Base-by-base conservation (phyloP, 2,329 filamentous ascomycete species). In the Colletotrichum lindemuthianum region DNA sequence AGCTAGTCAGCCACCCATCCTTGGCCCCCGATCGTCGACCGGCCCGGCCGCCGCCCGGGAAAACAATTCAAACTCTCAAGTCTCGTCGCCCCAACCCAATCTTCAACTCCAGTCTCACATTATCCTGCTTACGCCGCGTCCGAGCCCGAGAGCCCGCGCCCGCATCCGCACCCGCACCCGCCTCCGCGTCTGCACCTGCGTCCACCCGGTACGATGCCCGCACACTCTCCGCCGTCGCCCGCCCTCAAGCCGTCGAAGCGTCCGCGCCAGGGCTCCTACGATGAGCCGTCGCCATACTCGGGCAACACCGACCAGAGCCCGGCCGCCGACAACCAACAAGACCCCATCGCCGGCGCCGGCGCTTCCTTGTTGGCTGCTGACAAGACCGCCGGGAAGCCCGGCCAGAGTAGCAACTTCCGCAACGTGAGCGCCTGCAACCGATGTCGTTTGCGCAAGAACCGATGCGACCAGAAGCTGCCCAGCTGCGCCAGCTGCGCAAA, bases 361-460 rank as follows among this genome's bases (percentile, higher is more conserved):
- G 72, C 72, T 43, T 69, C 73, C 32, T 67, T 67, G 13, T 67
- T 73, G 39, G 71, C 75, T 41, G 69, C 74, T 53, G 66, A 71
- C 32, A 69, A 72, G 59, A 4, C 41, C 24, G 71, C 70, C 55
- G 73, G 73, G 54, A 87, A 86, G 71, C 76, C 80, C 12, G 84
- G 84, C 9, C 85, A 88, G 75, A 87, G 86, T 75, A 88, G 84
- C 75, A 89, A 84, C 69, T 95, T 95, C 73, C 89, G 92, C 71
- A 95, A 94, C 76, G 95, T 98, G 69, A 96, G 92, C 76, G 95
- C 95, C 60, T 98, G 95, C 79, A 97, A 97, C 80, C 88, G 93
- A 44, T 98, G 95, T 77, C 88, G 95, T 49, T 81, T 96, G 75
- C 88, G 95, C 72, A 98, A 98, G 83, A 98, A 97, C 75, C 86